Evolutionary conservation across 2,329 filamentous ascomycete genomes (phyloP).

Genomic region (Cylindrodendrum hubeiense): DNA sequence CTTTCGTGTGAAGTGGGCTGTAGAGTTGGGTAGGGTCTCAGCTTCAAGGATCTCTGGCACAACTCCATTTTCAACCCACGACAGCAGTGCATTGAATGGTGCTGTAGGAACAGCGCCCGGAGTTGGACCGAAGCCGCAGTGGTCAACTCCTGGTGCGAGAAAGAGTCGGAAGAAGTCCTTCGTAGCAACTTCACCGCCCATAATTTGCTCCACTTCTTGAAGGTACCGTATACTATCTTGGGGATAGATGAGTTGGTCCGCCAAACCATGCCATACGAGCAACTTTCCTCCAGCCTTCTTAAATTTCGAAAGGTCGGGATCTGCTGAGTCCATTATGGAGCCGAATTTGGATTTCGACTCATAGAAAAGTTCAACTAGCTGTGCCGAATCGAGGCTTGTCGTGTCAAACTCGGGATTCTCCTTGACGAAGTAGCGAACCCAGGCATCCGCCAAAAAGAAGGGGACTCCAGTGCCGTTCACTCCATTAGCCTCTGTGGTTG

Average conservation of each 20-base stretch:
- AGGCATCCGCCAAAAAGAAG: not conserved
- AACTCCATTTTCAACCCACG: conserved; percentile 23
- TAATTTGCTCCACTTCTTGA: not conserved
- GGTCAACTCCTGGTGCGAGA: conserved; percentile 16
- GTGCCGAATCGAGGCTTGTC: not conserved
- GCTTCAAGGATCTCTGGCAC: conserved; percentile 5
- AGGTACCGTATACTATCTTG: conserved; percentile 1
- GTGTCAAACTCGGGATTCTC: conserved; percentile 9
- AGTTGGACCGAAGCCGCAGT: conserved; percentile 8
- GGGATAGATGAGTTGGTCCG: conserved; percentile 14
- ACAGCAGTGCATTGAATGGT: conserved; percentile 7
- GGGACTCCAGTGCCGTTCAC: not conserved
- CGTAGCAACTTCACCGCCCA: not conserved
- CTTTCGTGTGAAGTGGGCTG: conserved; percentile 7
- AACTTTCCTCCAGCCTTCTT: conserved; percentile 53
- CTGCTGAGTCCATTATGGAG: conserved; percentile 36
- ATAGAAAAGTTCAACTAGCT: not conserved
- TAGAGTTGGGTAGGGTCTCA: not conserved
- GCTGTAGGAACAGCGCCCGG: conserved; percentile 4
- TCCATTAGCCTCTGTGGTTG: too few relatives aligned
- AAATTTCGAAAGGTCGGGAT: conserved; percentile 46
- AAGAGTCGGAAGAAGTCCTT: conserved; percentile 20
- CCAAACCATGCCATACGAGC: conserved; percentile 54
- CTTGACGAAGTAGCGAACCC: conserved; percentile 11
- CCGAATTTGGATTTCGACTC: conserved; percentile 1